phyloP scores from a whole-genome alignment of 352 stramenopile genomes.

The Phytophthora capsici region DNA sequence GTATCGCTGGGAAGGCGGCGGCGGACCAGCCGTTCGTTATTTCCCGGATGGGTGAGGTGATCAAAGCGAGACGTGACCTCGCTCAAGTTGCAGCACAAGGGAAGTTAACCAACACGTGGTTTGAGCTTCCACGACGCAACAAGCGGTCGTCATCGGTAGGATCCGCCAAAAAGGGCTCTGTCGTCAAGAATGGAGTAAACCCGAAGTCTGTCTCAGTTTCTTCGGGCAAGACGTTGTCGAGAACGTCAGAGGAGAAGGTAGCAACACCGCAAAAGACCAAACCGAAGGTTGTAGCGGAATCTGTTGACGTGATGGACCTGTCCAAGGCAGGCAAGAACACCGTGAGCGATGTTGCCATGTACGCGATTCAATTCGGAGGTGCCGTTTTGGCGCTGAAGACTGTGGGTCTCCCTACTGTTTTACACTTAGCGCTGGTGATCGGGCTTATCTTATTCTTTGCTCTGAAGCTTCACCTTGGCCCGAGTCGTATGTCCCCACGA shows the following conservation, averaged over 20 bases:
- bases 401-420: conserved; percentile 44
- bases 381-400: conserved; percentile 56
- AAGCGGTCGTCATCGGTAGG: conserved; percentile 22
- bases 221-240: conserved; percentile 8
- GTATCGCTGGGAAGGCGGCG: conserved; percentile 65
- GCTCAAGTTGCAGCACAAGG: conserved; percentile 41
- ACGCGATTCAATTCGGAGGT: conserved; percentile 60
- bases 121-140: conserved; percentile 27
- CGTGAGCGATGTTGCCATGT: conserved; percentile 45
- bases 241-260: not conserved
- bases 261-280: not conserved
- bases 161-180: conserved; percentile 11
- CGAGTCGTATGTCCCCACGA: conserved; percentile 59
- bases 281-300: conserved; percentile 3
- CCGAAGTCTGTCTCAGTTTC: not conserved
- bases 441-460: conserved; percentile 61
- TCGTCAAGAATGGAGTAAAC: conserved; percentile 7
- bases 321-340: conserved; percentile 40
- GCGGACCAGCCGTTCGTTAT: conserved; percentile 76
- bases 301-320: conserved; percentile 29
- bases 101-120: conserved; percentile 57
- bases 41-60: conserved; percentile 52
- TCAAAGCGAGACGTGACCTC: conserved; percentile 59
- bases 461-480: conserved; percentile 63
- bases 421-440: conserved; percentile 54